Conservation (phyloP, 2,329 filamentous ascomycete genomes). For the Epichloe festucae region DNA sequence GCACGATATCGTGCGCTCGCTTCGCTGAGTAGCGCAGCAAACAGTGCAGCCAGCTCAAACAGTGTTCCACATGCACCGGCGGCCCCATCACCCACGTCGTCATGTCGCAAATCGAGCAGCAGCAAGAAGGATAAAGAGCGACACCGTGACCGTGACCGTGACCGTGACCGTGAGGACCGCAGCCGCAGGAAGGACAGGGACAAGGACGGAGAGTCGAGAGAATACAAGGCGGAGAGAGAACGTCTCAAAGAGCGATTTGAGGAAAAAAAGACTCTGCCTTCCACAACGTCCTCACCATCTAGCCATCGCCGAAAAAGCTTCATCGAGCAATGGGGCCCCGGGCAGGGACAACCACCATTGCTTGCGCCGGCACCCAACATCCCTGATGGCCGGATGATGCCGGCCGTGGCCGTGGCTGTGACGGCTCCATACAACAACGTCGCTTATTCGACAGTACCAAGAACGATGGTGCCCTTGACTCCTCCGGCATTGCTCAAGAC, state of each 20-base stretch:
- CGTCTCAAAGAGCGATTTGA: constrained; percentile 26
- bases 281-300: constrained; percentile 5
- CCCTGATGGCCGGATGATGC: not conserved
- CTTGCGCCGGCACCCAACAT: constrained; percentile 9
- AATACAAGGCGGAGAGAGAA: constrained; percentile 20
- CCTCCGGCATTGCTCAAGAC: constrained; percentile 16
- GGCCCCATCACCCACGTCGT: constrained; percentile 12
- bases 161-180: constrained; percentile 16
- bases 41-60: not conserved
- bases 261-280: constrained; percentile 13
- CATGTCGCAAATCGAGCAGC: constrained; percentile 15
- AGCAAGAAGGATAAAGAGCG: constrained; percentile 11
- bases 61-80: constrained; percentile 3
- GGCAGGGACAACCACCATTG: constrained; percentile 8
- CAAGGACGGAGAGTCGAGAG: constrained; percentile 1
- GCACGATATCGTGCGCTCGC: constrained; percentile 16
- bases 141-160: constrained; percentile 5
- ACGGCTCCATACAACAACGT: not conserved
- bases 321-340: constrained; percentile 13
- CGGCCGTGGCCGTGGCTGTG: not conserved
- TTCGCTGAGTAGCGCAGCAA: not conserved
- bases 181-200: constrained; percentile 11
- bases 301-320: constrained; percentile 19
- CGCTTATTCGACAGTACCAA: not conserved
- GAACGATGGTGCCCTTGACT: constrained; percentile 15